phyloP scores from a whole-genome alignment of 2,329 filamentous ascomycete species.

The Cercospora zeae-maydis region DNA sequence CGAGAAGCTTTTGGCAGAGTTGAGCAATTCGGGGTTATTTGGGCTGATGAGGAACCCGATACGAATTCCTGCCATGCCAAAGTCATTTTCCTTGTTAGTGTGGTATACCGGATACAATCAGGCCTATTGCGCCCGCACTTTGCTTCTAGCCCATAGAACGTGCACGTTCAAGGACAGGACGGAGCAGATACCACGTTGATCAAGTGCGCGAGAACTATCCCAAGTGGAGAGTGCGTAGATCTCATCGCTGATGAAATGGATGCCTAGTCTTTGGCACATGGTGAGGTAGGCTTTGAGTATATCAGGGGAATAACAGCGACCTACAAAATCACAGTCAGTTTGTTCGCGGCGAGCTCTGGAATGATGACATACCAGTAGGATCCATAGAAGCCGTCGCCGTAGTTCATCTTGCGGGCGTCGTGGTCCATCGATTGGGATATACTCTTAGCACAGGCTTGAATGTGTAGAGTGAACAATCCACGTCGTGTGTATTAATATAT shows the following conservation, averaged over 20 bases:
- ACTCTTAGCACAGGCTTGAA: background rate
- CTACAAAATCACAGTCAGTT: background rate
- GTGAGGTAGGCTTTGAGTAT: background rate
- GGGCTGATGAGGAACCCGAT: background rate
- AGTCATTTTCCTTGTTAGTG: background rate
- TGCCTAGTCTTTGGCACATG: background rate
- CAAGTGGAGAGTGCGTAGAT: background rate
- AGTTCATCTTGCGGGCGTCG: background rate
- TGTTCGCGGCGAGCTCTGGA: background rate
- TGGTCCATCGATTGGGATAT: background rate
- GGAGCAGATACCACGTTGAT: background rate
- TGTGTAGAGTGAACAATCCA: background rate
- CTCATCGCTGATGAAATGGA: background rate
- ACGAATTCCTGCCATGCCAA: background rate
- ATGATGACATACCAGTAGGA: background rate
- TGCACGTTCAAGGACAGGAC: background rate
- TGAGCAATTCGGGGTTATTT: background rate
- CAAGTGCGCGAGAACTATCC: background rate
- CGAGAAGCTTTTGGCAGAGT: background rate
- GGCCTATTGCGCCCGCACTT: background rate
- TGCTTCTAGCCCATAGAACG: background rate
- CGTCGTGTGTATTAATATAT: background rate
- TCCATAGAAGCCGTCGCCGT: background rate
- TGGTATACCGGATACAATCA: background rate
- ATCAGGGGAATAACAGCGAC: background rate